A percentile compares a stretch with the other conserved stretches of the same genome.
These are phyloP conservation scores for Rasamsonia emersonii DNA, from an alignment of 2,329 filamentous ascomycete genomes.

Conservation along the genomic window DNA sequence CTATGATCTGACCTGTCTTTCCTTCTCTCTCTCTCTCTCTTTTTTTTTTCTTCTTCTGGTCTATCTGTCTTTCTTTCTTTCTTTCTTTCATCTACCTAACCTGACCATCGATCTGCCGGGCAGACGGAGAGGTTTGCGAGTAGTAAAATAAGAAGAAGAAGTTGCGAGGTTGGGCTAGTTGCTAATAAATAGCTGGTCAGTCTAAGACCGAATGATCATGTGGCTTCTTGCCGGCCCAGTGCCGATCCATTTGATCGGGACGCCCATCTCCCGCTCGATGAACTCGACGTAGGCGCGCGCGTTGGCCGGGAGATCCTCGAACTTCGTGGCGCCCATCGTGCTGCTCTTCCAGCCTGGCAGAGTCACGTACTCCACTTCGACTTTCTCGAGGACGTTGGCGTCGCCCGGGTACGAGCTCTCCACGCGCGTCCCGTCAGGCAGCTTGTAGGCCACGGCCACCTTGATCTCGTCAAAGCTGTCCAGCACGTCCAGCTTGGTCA, in stretches of 20 bases:
- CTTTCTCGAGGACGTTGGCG: slow-evolving; percentile 41
- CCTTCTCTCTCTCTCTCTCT: not conserved
- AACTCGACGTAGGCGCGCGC: slow-evolving; percentile 54
- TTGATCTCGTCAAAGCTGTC: slow-evolving; percentile 57
- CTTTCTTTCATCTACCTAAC: not conserved
- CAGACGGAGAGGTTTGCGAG: too few species aligned
- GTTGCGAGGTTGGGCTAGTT: too few species aligned
- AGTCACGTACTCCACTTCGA: slow-evolving; percentile 52
- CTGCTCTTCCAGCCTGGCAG: slow-evolving; percentile 54
- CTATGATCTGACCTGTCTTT: too few species aligned
- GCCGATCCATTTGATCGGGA: slow-evolving; percentile 55
- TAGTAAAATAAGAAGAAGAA: slow-evolving; percentile 25
- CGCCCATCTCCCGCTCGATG: slow-evolving; percentile 48
- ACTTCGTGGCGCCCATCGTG: slow-evolving; percentile 50
- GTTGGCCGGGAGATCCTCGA: slow-evolving; percentile 48
- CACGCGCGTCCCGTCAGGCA: slow-evolving; percentile 40
- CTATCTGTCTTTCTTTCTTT: slow-evolving; percentile 1
- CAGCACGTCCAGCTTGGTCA: slow-evolving; percentile 57
- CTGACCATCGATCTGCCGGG: too few species aligned
- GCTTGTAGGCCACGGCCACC: slow-evolving; percentile 49
- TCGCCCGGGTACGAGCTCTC: slow-evolving; percentile 52
- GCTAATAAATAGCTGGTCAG: too few species aligned
- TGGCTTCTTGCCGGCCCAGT: slow-evolving; percentile 53
- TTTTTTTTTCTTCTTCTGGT: not conserved
- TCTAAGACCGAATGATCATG: slow-evolving; percentile 51